Percentiles rank a stretch among this genome's conserved stretches.
These are phyloP conservation scores for Celoporthe dispersa DNA, from an alignment of 2,329 filamentous ascomycete genomes.

Conservation along the genomic window DNA sequence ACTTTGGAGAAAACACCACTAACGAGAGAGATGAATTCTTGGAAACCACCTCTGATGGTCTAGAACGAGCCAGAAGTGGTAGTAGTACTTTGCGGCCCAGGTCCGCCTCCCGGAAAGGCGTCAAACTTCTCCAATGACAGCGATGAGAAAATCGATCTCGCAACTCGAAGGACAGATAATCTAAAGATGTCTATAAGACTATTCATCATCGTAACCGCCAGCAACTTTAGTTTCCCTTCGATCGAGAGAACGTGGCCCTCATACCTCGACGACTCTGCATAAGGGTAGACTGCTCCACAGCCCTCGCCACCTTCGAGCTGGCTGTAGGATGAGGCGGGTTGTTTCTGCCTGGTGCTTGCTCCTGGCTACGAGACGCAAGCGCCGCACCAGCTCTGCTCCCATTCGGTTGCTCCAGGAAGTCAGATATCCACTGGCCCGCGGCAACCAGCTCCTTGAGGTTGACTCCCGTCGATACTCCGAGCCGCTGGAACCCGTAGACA, in stretches of 20 bases:
- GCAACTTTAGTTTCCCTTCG: neutral
- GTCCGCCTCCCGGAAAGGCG: neutral
- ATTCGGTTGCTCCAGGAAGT: neutral
- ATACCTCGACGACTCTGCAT: neutral
- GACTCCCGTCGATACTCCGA: neutral
- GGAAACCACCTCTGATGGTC: neutral
- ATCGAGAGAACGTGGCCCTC: neutral
- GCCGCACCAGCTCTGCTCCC: conserved; percentile 8
- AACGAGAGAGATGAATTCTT: neutral
- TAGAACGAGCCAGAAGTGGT: neutral
- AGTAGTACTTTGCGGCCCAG: neutral
- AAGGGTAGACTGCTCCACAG: neutral
- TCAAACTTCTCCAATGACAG: neutral
- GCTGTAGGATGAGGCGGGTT: neutral
- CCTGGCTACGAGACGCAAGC: neutral
- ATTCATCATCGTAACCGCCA: neutral
- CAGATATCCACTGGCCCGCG: neutral
- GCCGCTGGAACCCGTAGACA: neutral
- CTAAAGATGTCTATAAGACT: neutral
- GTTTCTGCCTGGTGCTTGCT: neutral
- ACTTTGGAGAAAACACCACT: neutral
- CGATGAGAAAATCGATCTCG: neutral
- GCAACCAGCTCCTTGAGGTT: conserved; percentile 5
- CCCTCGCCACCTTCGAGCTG: neutral
- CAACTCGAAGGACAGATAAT: neutral